A percentile compares a stretch with the other conserved stretches of the same genome.
These are phyloP conservation scores for Boletus vermiculosoides DNA, from an alignment of 768 basidiomycete species.

Conservation along the genomic window DNA sequence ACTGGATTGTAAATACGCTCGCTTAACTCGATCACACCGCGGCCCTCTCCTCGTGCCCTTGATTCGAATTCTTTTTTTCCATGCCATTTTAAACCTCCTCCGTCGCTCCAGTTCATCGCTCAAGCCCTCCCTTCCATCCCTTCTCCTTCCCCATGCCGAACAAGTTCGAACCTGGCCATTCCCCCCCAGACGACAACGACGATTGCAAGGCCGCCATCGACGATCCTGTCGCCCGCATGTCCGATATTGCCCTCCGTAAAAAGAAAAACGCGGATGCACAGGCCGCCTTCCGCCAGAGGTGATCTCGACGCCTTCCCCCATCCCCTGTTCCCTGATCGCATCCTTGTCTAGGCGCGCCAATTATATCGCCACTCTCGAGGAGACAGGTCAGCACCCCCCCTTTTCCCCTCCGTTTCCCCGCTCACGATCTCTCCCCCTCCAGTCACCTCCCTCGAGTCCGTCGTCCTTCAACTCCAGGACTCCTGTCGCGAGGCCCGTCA, in stretches of 20 bases:
- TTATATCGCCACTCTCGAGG: constrained; percentile 85
- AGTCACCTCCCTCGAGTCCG: constrained; percentile 85
- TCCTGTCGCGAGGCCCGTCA: constrained; percentile 67
- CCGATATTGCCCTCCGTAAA: constrained; percentile 72
- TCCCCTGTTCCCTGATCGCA: constrained; percentile 22
- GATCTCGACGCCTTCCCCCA: constrained; percentile 4
- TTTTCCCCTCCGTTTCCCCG: background rate
- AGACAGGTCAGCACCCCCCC: constrained; percentile 51
- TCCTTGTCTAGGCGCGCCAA: constrained; percentile 55
- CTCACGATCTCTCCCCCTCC: constrained; percentile 19
- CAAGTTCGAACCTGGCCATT: constrained; percentile 27
- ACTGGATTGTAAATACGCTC: constrained; percentile 38
- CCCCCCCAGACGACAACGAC: constrained; percentile 37
- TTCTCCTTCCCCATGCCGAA: constrained; percentile 26
- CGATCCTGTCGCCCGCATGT: constrained; percentile 42
- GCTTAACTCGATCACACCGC: constrained; percentile 41
- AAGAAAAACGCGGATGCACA: constrained; percentile 91
- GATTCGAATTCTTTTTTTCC: constrained; percentile 65
- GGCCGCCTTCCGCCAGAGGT: constrained; percentile 75
- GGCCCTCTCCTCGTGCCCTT: constrained; percentile 62
- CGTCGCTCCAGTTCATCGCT: constrained; percentile 15
- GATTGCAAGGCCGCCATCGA: constrained; percentile 38
- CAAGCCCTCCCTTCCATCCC: constrained; percentile 7
- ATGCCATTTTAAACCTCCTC: constrained; percentile 55
- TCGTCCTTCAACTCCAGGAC: constrained; percentile 80